A percentile compares a stretch with the other conserved stretches of the same genome.
These are phyloP conservation scores for Boletus nobilissimus DNA, from an alignment of 1,284 basidiomycete species.

Conservation along the genomic window DNA sequence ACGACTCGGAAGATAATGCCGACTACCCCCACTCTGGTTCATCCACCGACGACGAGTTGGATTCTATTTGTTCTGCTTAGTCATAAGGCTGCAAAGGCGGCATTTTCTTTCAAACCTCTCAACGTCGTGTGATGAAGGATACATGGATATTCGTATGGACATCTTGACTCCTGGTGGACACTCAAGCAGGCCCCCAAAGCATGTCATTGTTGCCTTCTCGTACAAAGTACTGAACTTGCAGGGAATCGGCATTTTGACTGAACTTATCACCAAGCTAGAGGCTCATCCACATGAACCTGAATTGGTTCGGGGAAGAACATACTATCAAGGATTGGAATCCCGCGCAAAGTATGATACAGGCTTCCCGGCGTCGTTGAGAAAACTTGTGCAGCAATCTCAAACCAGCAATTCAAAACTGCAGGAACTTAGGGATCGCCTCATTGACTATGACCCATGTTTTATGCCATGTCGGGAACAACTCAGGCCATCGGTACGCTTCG, in stretches of 20 bases:
- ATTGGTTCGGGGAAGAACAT: conserved; percentile 47
- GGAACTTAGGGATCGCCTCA: conserved; percentile 46
- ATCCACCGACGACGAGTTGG: conserved; percentile 33
- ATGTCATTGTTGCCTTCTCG: conserved; percentile 34
- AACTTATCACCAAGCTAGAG: conserved; percentile 63
- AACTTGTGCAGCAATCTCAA: conserved; percentile 42
- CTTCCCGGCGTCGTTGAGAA: conserved; percentile 44
- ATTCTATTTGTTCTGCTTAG: too few species aligned
- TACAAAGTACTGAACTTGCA: conserved; percentile 28
- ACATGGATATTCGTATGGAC: conserved; percentile 63
- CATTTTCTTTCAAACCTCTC: too few species aligned
- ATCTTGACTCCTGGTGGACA: conserved; percentile 73
- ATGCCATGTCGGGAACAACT: conserved; percentile 53
- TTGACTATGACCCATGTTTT: conserved; percentile 42
- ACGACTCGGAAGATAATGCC: neutral
- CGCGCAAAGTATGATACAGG: conserved; percentile 39
- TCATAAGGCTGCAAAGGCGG: too few species aligned
- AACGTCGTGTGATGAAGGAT: too few species aligned
- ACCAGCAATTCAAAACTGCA: conserved; percentile 42
- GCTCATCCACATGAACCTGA: conserved; percentile 54
- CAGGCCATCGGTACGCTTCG: conserved; percentile 56
- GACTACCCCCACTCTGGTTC: conserved; percentile 41
- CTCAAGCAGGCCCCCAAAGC: conserved; percentile 68
- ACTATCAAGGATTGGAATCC: conserved; percentile 41
- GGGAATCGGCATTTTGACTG: conserved; percentile 67